Evolutionary conservation across 768 basidiomycete genomes (phyloP), one percentile per base, ranked within the genome.

Genomic region (Suillus sp.): DNA sequence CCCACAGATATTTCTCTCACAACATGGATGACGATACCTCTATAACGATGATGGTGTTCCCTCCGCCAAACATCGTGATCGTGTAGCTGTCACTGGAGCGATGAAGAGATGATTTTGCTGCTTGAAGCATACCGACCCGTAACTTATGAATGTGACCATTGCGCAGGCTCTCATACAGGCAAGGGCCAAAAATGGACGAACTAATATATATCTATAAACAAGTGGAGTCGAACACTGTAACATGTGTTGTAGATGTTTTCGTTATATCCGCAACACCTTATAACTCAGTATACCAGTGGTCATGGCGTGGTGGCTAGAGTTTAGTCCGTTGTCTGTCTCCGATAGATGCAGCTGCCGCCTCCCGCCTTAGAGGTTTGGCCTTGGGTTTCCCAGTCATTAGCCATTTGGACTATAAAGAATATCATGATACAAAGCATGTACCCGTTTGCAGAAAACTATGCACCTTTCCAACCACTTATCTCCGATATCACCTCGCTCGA

Each of bases 401-500:
- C 77, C 35, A 73, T 68, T 69, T 85, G 79, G 34, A 85, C 84
- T 83, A 64, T 51, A 34, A 62, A 55, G 65, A 7, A 58, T 25
- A 9, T 38, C 37, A 53, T 48, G 53, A 47, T 54, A 51, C 54
- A 62, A n/a, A 59, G 62, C 16, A 2, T 55, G 7, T 7, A 1
- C 54, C 14, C 14, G 16, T 9, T 8, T 18, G 5, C 34, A 37
- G 18, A 4, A 34, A 37, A n/a, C 32, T 25, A 75, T 83, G 43
- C 66, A 88, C 87, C 84, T 84, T 84, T 86, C 71, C 66, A 3
- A 88, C 82, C 4, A 81, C 83, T 34, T 8, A 51, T 86, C 84
- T 65, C 81, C 77, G 68, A 87, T 66, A 60, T 86, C 83, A 67
- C 87, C 83, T 62, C 73, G 75, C 66, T 88, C 84, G 1, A 70